Conservation (phyloP, 805 yeast genomes). For the Metschnikowia hibisci region DNA sequence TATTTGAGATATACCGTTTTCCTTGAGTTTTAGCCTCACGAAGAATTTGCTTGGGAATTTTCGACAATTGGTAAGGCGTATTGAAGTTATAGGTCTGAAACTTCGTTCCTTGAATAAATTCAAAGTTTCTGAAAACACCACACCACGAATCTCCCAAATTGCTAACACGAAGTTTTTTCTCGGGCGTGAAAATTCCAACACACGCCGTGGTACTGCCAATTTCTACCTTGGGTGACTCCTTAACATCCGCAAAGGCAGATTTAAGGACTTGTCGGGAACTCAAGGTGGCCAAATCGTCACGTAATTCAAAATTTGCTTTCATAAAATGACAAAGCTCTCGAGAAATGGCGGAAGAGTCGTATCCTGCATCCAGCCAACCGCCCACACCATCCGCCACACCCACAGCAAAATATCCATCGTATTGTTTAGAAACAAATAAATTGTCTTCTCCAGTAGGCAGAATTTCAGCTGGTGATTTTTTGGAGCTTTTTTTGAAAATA, state of each 20-base stretch:
- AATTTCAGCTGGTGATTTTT: slow-evolving; percentile 38
- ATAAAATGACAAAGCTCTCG: slow-evolving; percentile 68
- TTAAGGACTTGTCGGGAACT: slow-evolving; percentile 49
- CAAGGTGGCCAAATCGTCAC: slow-evolving; percentile 12
- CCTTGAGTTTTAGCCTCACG: slow-evolving; percentile 52
- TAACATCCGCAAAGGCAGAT: slow-evolving; percentile 53
- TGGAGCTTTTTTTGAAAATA: slow-evolving; percentile 31
- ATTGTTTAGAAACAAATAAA: slow-evolving; percentile 48
- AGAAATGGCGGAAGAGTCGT: slow-evolving; percentile 83
- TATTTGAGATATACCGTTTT: slow-evolving; percentile 63
- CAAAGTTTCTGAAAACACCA: slow-evolving; percentile 69
- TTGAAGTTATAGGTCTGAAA: slow-evolving; percentile 86
- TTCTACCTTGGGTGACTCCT: slow-evolving; percentile 54
- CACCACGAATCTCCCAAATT: slow-evolving; percentile 96
- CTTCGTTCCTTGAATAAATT: slow-evolving; percentile 60
- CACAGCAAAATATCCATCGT: slow-evolving; percentile 46
- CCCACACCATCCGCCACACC: slow-evolving; percentile 98
- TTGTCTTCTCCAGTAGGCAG: slow-evolving; percentile 77
- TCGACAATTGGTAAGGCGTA: slow-evolving; percentile 87
- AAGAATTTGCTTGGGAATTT: slow-evolving; percentile 64
- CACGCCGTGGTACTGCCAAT: slow-evolving; percentile 96
- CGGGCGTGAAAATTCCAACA: slow-evolving; percentile 63
- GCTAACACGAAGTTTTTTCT: slow-evolving; percentile 58
- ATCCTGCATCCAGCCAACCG: slow-evolving; percentile 92
- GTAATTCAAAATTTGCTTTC: slow-evolving; percentile 33